Evolutionary conservation across 176 grass and related monocot species (phyloP), one percentile per base, ranked within the genome.

Genomic region (Phyllostachys edulis): DNA sequence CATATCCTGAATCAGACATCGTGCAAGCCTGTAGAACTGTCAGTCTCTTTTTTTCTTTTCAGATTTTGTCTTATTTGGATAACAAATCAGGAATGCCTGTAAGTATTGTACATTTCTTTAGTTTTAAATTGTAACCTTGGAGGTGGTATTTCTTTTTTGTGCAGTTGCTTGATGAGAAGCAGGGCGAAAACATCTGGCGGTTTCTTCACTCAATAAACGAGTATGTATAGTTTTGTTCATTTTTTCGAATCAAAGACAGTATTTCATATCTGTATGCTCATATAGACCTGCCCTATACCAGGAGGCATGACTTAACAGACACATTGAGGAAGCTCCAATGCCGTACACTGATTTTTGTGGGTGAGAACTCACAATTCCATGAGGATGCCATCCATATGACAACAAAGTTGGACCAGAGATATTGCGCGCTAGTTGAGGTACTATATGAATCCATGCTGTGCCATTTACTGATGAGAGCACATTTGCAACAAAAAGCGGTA

Each of bases 141-240:
- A n/a, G 26, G 14, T 41, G 21, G 4, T 80, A 7, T 52, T 69
- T 89, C 27, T 74, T 56, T 89, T 89, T 55, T 86, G 63, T 86
- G 82, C 90, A 97, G 92, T 89, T 94, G 75, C 88, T 97, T 37
- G 83, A 97, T 82, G 94, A 92, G 63, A 92, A 76, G 71, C 88
- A 90, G 36, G 76, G 90, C 16, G 63, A 82, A 52, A 97, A 94
- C 69, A 81, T 94, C 26, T 90, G 92, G 88, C 67, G 81, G 42
- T 90, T 94, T 90, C 94, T 97, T 90, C 90, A 92, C 18, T 90
- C 92, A 2, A 92, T 92, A 75, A 97, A 94, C 21, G 80, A 82
- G 94, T 96, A 91, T 65, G 87, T 59, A 29, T 1, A 6, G 4
- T 26, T n/a, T 40, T 40, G 0, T 17, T 12, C 50, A 7, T 17